A percentile compares a stretch with the other conserved stretches of the same genome.
These are phyloP conservation scores for Mycena olivaceomarginata DNA, from an alignment of 768 basidiomycete genomes.

Conservation along the genomic window DNA sequence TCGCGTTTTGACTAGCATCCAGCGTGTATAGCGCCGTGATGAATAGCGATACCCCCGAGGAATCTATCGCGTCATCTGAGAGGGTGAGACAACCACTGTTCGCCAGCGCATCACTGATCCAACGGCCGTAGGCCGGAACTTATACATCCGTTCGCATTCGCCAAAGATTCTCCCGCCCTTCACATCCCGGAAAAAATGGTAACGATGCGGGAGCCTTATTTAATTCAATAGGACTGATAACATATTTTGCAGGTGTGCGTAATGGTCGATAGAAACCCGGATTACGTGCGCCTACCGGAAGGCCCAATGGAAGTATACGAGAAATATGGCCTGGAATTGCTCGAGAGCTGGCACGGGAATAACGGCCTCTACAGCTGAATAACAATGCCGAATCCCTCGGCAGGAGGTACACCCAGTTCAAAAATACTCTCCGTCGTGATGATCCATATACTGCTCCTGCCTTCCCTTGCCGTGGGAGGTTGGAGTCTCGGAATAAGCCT, in stretches of 20 bases:
- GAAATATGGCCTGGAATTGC: too few species aligned
- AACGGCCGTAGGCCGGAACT: constrained; percentile 70
- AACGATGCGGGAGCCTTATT: constrained; percentile 34
- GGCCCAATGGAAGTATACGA: constrained; percentile 69
- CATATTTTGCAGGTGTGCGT: constrained; percentile 63
- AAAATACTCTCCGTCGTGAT: too few species aligned
- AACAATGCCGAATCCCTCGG: too few species aligned
- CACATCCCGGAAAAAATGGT: constrained; percentile 72
- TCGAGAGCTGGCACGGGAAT: too few species aligned
- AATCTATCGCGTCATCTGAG: constrained; percentile 71
- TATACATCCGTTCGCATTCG: constrained; percentile 82
- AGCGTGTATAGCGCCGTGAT: constrained; percentile 81
- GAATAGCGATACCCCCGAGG: constrained; percentile 70
- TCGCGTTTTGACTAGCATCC: neutral
- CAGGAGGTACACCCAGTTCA: too few species aligned
- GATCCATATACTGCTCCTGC: too few species aligned
- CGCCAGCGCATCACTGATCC: neutral
- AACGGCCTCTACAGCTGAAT: neutral
- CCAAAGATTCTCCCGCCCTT: constrained; percentile 77
- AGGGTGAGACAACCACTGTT: constrained; percentile 61
- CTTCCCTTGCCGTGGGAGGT: neutral
- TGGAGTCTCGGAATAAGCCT: neutral
- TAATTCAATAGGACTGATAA: neutral
- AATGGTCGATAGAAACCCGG: constrained; percentile 70
- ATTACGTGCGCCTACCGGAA: constrained; percentile 78